Base-by-base conservation (phyloP, 208 protist species). In the Acanthamoeba royreba region DNA sequence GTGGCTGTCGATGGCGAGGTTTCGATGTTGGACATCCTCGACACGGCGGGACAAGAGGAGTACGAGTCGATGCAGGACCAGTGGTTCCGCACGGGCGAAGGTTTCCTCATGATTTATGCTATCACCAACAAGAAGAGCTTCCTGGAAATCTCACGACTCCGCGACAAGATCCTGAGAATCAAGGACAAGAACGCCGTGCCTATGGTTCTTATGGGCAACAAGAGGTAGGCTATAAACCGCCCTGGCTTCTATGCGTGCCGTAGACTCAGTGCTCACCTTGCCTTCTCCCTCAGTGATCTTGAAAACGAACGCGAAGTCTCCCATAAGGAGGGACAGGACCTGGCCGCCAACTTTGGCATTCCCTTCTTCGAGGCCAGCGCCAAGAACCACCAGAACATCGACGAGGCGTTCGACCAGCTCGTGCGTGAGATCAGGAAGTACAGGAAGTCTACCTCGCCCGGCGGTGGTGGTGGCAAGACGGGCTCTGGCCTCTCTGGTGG, bases 331-430 rank as follows among this genome's bases (percentile, higher is more conserved):
- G 97, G 97, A 42, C 63, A 96, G 38, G 96, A 96, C 25, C 79
- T 98, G n/a, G 96, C 96, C 43, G 79, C 58, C 28, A 92, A 63
- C 28, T 96, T 96, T 49, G 92, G 85, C 31, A 94, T 40, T 31
- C n/a, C 74, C 19, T 96, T 95, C 77, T 74, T 95, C 35, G 95
- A 96, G 87, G 66, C 94, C 77, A 55, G 96, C 74, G 96, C 97
- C 15, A 98, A 98, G 95, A 95, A 94, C 33, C 93, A 96, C 74
- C 83, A 97, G 17, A 98, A 98, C 35, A 95, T 98, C 42, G 96
- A 98, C 43, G 96, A 97, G 43, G 92, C 95, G 33, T 98, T 98
- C 83, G 96, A 96, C 42, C 92, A 97, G 33, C 81, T 98, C 1
- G 97, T 98, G 46, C 92, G 97, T 43, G 96, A 98, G 86, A 81